Evolutionary conservation across 202 grass and related monocot species (phyloP), one percentile per base, ranked within the genome.

Genomic region (Elaeis oleifera): DNA sequence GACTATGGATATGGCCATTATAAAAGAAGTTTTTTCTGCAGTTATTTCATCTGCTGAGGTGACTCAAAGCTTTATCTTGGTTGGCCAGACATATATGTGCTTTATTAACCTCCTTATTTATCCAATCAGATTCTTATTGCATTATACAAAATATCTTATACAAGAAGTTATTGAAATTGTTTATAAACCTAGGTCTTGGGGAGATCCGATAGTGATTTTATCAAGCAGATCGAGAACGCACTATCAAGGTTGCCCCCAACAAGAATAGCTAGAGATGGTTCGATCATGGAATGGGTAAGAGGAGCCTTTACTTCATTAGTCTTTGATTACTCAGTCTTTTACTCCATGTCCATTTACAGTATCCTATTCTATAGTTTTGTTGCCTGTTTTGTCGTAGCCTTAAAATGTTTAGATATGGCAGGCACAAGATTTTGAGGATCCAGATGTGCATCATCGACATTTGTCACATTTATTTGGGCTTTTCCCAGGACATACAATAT

Each of bases 231-330:
- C 59, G 85, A 77, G 70, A 83, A 77, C 53, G 81, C 81, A 27
- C 56, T 96, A 61, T 74, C 74, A 62, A 76, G 58, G 56, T 79
- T 96, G 49, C 91, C 74, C 29, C 79, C 91, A 56, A 67, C 73
- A 54, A 81, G 85, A 81, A 78, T 96, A 79, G 79, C 81, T 68
- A 88, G 81, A 74, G 87, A 96, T 74, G 81, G 84, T 56, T 82
- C 91, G 77, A 74, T 96, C 59, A 90, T 96, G 87, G 91, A 96
- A 72, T 96, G 91, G 91, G 91, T 85, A 58, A 83, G 83, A 79
- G 13, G 4, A 71, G 18, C 36, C 7, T 65, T 62, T 67, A 62
- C 66, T 15, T 75, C 16, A 53, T 15, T 75, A 21, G 3, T 50
- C 76, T 65, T 56, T 48, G 67, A 61, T 11, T 71, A 28, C 18